phyloP scores from a whole-genome alignment of 2,329 filamentous ascomycete species.

The Trichoderma arundinaceum region DNA sequence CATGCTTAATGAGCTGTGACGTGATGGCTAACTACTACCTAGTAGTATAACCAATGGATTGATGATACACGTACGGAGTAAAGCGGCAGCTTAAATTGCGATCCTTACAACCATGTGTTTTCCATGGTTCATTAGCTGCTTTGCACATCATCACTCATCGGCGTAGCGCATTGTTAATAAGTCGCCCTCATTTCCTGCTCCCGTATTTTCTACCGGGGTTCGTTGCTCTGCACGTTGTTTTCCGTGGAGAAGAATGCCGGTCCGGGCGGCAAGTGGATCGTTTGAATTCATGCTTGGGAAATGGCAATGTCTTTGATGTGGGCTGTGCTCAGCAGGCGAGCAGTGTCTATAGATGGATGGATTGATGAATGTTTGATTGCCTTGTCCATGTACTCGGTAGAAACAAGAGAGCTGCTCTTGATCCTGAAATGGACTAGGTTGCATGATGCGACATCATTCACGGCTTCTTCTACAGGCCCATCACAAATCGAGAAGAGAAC shows the following conservation, averaged over 20 bases:
- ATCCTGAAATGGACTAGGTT: not conserved
- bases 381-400: too few relatives aligned
- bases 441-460: not conserved
- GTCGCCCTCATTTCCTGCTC: not conserved
- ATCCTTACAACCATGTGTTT: not conserved
- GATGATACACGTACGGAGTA: not conserved
- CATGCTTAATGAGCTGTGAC: too few relatives aligned
- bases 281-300: slow-evolving; percentile 11
- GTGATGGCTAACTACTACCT: not conserved
- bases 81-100: not conserved
- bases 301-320: not conserved
- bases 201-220: not conserved
- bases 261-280: slow-evolving; percentile 25
- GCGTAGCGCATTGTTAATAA: not conserved
- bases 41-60: too few relatives aligned
- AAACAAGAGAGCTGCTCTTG: too few relatives aligned
- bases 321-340: too few relatives aligned
- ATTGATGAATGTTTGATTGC: too few relatives aligned
- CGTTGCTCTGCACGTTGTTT: not conserved
- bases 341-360: not conserved
- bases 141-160: not conserved
- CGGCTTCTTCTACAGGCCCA: not conserved
- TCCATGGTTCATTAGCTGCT: too few relatives aligned
- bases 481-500: not conserved
- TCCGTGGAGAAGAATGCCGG: not conserved